Percentiles rank a stretch among this genome's conserved stretches.
Evolutionary conservation across 352 stramenopile species (phyloP).

Genomic region (Paralagenidium karlingii): DNA sequence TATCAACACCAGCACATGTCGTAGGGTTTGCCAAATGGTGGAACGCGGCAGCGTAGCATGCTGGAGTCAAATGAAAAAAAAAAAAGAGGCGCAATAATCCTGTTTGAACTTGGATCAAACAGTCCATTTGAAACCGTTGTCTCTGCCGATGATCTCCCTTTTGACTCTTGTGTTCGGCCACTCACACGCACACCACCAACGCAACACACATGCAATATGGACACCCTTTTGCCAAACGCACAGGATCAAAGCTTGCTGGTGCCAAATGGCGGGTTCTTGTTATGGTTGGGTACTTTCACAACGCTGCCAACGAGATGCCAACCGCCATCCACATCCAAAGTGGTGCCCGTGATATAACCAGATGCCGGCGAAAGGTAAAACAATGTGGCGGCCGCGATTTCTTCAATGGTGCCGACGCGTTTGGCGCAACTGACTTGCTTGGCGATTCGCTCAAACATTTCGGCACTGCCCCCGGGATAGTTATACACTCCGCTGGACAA

Average conservation of each 20-base stretch:
- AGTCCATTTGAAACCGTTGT: no score
- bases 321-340: constrained; percentile 84
- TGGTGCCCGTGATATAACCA: constrained; percentile 84
- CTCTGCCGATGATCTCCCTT: no score
- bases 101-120: no score
- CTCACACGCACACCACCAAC: no score
- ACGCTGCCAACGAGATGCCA: constrained; percentile 44
- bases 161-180: no score
- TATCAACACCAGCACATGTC: no score
- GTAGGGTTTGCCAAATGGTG: no score
- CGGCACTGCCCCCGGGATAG: constrained; percentile 83
- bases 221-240: no score
- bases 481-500: constrained; percentile 74
- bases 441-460: constrained; percentile 71
- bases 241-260: constrained; percentile 47
- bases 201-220: no score
- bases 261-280: constrained; percentile 77
- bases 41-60: no score
- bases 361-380: constrained; percentile 85
- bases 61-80: no score
- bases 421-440: constrained; percentile 72
- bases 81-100: no score
- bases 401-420: constrained; percentile 83
- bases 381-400: constrained; percentile 76
- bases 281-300: constrained; percentile 66